Evolutionary conservation across 352 stramenopile species (phyloP).

Genomic region (Phytophthora pisi): DNA sequence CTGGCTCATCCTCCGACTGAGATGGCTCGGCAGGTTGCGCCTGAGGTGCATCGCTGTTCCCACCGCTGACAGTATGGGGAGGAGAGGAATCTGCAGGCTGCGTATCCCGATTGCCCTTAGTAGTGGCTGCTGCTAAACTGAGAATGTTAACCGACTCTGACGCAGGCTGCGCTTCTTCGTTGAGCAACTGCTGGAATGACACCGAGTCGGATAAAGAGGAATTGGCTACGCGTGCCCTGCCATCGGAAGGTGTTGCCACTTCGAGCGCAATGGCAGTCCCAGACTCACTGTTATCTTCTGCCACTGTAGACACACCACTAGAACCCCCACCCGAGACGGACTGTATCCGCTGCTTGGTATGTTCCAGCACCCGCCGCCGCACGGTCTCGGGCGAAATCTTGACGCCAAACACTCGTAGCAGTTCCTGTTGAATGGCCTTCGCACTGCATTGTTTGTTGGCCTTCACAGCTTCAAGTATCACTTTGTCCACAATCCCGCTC

Average conservation of each 20-base stretch:
- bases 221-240: background rate
- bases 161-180: conserved; percentile 4
- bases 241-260: background rate
- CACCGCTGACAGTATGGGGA: background rate
- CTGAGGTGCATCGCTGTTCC: background rate
- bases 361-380: conserved; percentile 56
- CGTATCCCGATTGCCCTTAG: background rate
- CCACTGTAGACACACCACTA: background rate
- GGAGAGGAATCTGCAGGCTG: background rate
- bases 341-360: conserved; percentile 48
- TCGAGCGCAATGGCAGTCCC: background rate
- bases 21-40: background rate
- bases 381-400: conserved; percentile 70
- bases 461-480: conserved; percentile 69
- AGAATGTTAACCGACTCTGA: background rate
- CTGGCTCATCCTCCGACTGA: background rate
- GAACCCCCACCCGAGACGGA: conserved; percentile 16
- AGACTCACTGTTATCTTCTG: background rate
- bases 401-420: conserved; percentile 58
- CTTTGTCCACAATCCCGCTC: conserved; percentile 62
- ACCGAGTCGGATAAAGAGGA: conserved; percentile 10
- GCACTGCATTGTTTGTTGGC: conserved; percentile 58
- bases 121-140: background rate
- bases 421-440: conserved; percentile 67
- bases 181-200: conserved; percentile 25